Conservation (phyloP, 1,284 basidiomycete genomes). For the Malassezia sympodialis region DNA sequence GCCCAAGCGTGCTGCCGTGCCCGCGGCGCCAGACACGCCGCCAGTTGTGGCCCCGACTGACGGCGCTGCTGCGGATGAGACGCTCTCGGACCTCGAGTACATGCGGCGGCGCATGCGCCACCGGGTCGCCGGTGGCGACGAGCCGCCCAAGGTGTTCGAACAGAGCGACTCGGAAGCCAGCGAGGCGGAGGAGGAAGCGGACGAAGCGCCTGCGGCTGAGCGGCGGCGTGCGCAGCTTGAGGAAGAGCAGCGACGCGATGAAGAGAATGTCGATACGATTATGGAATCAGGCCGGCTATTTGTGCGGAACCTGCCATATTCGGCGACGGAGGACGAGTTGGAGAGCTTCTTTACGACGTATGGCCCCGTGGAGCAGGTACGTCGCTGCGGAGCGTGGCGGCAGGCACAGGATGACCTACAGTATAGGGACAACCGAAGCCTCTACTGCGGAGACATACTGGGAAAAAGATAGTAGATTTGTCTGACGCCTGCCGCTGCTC, state of each 20-base stretch:
- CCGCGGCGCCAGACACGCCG: background rate
- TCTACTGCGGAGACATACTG: slow-evolving; percentile 35
- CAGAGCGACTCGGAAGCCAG: slow-evolving; percentile 40
- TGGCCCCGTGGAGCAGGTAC: slow-evolving; percentile 57
- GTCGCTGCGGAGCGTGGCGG: slow-evolving; percentile 14
- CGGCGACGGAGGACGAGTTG: slow-evolving; percentile 67
- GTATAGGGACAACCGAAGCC: slow-evolving; percentile 47
- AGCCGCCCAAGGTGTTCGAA: slow-evolving; percentile 23
- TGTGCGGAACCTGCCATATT: slow-evolving; percentile 79
- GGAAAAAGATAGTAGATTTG: slow-evolving; percentile 45
- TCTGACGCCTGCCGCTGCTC: slow-evolving; percentile 17
- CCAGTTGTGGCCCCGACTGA: slow-evolving; percentile 20
- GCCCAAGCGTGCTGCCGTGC: slow-evolving; percentile 16
- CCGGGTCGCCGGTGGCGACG: slow-evolving; percentile 31
- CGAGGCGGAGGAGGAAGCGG: slow-evolving; percentile 16
- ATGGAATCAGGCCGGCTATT: slow-evolving; percentile 72
- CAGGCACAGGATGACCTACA: slow-evolving; percentile 30
- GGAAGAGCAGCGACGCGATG: slow-evolving; percentile 24
- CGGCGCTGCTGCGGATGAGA: slow-evolving; percentile 30
- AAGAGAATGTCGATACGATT: slow-evolving; percentile 55
- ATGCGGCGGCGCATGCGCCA: slow-evolving; percentile 49
- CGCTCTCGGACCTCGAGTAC: slow-evolving; percentile 48
- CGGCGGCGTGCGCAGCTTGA: slow-evolving; percentile 22
- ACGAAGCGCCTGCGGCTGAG: slow-evolving; percentile 18
- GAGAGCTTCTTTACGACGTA: slow-evolving; percentile 60